Conservation (phyloP, 2,329 filamentous ascomycete species). For the Beauveria medogensis region DNA sequence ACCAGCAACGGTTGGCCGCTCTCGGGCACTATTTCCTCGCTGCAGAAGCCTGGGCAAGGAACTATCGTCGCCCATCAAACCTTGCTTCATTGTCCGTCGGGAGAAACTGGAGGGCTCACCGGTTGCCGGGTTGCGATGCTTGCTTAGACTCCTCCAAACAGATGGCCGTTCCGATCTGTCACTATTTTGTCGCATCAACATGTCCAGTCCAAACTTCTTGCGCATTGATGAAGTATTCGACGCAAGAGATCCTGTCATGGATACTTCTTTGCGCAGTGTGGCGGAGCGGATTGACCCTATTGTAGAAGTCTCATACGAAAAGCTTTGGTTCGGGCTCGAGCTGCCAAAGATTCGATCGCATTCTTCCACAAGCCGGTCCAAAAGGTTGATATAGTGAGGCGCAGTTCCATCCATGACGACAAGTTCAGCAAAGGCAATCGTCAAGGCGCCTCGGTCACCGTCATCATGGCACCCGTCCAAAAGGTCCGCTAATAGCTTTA, state of each 20-base stretch:
- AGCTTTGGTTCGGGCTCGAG: conserved; percentile 32
- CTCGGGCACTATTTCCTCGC: conserved; percentile 47
- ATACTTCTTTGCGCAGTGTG: conserved; percentile 42
- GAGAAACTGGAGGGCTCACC: conserved; percentile 58
- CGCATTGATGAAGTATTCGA: conserved; percentile 83
- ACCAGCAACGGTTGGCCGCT: conserved; percentile 52
- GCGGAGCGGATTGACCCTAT: conserved; percentile 55
- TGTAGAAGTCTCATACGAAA: conserved; percentile 30
- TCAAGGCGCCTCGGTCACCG: conserved; percentile 80
- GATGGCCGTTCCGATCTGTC: conserved; percentile 63
- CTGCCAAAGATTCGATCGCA: conserved; percentile 83
- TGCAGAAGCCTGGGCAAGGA: conserved; percentile 34
- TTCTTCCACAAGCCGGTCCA: conserved; percentile 84
- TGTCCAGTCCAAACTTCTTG: conserved; percentile 75
- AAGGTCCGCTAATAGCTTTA: conserved; percentile 79
- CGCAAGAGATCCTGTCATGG: conserved; percentile 64
- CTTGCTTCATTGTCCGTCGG: conserved; percentile 58
- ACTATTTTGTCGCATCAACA: conserved; percentile 68
- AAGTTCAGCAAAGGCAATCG: conserved; percentile 80
- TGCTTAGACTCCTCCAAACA: conserved; percentile 83
- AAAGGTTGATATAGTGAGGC: conserved; percentile 75
- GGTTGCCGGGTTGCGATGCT: conserved; percentile 56
- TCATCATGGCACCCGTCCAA: conserved; percentile 88
- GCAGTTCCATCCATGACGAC: conserved; percentile 70
- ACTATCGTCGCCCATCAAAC: conserved; percentile 67